phyloP scores from a whole-genome alignment of 306 rosid genomes.

The Acacia acuminata region DNA sequence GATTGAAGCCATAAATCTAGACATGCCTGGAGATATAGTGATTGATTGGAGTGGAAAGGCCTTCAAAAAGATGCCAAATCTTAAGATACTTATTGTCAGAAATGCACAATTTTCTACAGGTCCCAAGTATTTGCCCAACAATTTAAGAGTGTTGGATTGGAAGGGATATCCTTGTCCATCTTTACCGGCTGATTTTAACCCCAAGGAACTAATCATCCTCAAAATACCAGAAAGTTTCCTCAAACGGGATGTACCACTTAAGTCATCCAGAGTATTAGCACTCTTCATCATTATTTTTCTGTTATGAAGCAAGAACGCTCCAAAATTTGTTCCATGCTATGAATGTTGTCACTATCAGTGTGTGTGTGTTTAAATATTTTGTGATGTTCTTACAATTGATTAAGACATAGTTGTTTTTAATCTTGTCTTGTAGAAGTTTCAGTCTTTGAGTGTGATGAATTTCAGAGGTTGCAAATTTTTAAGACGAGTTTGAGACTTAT shows the following conservation, averaged over 20 bases:
- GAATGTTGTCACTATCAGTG: background rate
- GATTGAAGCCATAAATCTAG: background rate
- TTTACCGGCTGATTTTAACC: background rate
- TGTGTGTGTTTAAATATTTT: background rate
- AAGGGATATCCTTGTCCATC: background rate
- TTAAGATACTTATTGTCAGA: background rate
- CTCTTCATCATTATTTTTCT: background rate
- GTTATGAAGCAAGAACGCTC: background rate
- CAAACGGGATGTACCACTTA: background rate
- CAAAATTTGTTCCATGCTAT: background rate
- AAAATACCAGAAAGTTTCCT: background rate
- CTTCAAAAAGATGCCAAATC: background rate
- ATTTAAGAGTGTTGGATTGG: slow-evolving; percentile 5
- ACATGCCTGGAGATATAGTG: background rate
- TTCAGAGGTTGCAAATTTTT: background rate
- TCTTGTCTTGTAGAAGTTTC: background rate
- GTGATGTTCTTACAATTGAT: background rate
- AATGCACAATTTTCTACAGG: background rate
- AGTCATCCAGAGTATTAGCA: background rate
- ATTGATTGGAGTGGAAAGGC: background rate
- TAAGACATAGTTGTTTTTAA: background rate
- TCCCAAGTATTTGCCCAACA: background rate
- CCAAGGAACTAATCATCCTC: background rate
- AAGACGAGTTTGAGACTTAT: background rate
- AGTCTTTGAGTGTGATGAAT: background rate